A percentile compares a stretch with the other conserved stretches of the same genome.
Conservation (phyloP, 2,329 filamentous ascomycete genomes). For the Aspergillus novofumigatus region DNA sequence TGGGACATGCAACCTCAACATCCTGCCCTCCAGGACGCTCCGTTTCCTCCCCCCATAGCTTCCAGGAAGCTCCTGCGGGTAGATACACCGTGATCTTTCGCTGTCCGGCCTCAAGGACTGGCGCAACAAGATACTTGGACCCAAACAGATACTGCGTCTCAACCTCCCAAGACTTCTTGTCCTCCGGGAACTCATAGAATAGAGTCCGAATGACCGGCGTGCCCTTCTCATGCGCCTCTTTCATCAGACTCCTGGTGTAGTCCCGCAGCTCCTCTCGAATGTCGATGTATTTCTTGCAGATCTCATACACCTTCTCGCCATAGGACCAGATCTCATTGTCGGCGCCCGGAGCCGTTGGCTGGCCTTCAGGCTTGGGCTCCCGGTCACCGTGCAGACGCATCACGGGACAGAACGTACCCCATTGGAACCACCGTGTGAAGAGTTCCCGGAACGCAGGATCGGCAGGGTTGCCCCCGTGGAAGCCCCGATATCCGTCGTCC, state of each 20-base stretch:
- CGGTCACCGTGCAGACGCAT: slow-evolving; percentile 65
- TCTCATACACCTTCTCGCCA: slow-evolving; percentile 56
- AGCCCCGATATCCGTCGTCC: slow-evolving; percentile 70
- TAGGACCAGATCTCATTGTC: slow-evolving; percentile 61
- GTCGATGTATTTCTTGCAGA: slow-evolving; percentile 57
- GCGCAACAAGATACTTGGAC: slow-evolving; percentile 54
- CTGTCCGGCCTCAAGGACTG: slow-evolving; percentile 50
- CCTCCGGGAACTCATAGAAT: slow-evolving; percentile 61
- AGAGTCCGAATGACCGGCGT: slow-evolving; percentile 59
- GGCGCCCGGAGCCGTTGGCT: slow-evolving; percentile 24
- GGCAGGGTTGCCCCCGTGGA: slow-evolving; percentile 60
- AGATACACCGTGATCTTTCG: slow-evolving; percentile 50
- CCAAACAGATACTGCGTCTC: slow-evolving; percentile 64
- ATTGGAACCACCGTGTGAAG: slow-evolving; percentile 66
- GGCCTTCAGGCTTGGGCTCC: slow-evolving; percentile 48
- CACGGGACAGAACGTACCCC: slow-evolving; percentile 63
- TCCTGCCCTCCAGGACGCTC: slow-evolving; percentile 37
- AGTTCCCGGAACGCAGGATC: slow-evolving; percentile 58
- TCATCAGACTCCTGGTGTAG: slow-evolving; percentile 58
- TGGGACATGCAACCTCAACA: slow-evolving; percentile 42
- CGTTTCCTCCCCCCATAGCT: slow-evolving; percentile 31
- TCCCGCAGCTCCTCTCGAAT: slow-evolving; percentile 56
- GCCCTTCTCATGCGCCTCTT: slow-evolving; percentile 56
- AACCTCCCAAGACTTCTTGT: slow-evolving; percentile 52
- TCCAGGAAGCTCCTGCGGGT: slow-evolving; percentile 48